phyloP scores from a whole-genome alignment of 306 rosid genomes.

The Potentilla sterilis region DNA sequence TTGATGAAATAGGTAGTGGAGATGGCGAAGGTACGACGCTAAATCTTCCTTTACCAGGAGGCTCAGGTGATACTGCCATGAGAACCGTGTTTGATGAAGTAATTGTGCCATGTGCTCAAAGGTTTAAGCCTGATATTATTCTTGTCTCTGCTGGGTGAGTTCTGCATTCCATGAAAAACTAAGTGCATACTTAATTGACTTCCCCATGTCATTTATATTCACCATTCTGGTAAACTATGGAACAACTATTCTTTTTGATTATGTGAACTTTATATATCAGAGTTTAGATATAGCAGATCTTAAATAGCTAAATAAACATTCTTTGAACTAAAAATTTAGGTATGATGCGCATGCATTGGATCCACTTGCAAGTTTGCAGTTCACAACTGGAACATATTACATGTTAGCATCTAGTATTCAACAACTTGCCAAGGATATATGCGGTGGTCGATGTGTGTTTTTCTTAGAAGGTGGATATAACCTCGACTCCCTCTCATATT shows the following conservation, averaged over 20 bases:
- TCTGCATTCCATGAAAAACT: conserved; percentile 6
- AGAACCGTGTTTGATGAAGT: conserved; percentile 82
- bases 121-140: conserved; percentile 86
- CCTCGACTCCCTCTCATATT: conserved; percentile 68
- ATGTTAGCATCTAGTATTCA: conserved; percentile 71
- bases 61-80: conserved; percentile 80
- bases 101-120: conserved; percentile 80
- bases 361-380: conserved; percentile 75
- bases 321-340: conserved; percentile 29
- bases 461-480: conserved; percentile 96
- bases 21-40: conserved; percentile 90
- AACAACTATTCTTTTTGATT: background rate
- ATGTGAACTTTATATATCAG: background rate
- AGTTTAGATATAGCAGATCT: background rate
- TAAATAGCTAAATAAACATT: background rate
- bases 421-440: conserved; percentile 70
- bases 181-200: background rate
- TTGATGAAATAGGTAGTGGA: conserved; percentile 73
- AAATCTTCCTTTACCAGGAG: conserved; percentile 93
- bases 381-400: conserved; percentile 89
- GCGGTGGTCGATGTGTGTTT: conserved; percentile 70
- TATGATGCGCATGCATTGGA: conserved; percentile 92
- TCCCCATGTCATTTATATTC: background rate
- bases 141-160: conserved; percentile 99
- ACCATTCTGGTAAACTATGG: background rate